phyloP scores from a whole-genome alignment of 345 rosid species.

The Arabidopsis suecica region DNA sequence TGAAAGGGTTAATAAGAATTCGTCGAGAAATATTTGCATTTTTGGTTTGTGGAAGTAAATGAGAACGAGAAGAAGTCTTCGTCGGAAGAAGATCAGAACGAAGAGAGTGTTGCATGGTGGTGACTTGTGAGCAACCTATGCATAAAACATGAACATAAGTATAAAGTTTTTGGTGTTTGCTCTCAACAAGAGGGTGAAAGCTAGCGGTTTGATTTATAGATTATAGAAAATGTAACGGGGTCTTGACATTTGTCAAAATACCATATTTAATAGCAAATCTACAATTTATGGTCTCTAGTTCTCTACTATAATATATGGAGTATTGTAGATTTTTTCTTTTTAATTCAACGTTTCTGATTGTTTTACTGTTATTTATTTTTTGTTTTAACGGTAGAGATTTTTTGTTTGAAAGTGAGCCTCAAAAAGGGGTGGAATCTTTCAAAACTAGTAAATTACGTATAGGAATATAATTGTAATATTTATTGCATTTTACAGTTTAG shows the following conservation, averaged over 20 bases:
- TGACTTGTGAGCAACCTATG: conserved; percentile 3
- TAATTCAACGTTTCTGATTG: not conserved
- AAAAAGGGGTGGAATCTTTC: not conserved
- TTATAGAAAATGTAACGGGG: not conserved
- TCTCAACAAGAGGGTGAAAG: not conserved
- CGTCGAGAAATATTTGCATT: not conserved
- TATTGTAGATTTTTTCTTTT: not conserved
- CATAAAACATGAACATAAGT: conserved; percentile 2
- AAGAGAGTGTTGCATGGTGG: conserved; percentile 44
- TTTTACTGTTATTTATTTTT: not conserved
- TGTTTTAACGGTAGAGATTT: not conserved
- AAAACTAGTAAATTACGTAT: not conserved
- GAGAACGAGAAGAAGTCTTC: conserved; percentile 14
- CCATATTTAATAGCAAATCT: not conserved
- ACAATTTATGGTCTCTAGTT: not conserved
- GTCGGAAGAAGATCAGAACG: conserved; percentile 26
- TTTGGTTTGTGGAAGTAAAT: conserved; percentile 26
- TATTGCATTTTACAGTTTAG: not conserved
- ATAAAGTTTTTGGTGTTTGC: not conserved
- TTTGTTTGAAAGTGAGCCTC: not conserved
- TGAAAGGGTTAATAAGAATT: conserved; percentile 35
- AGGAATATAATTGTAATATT: not conserved
- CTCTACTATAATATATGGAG: not conserved
- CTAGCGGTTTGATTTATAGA: conserved; percentile 4
- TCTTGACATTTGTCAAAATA: conserved; percentile 28